A percentile compares a stretch with the other conserved stretches of the same genome.
Evolutionary conservation across 2,329 filamentous ascomycete genomes (phyloP).

Genomic region (Cytospora piceicola): DNA sequence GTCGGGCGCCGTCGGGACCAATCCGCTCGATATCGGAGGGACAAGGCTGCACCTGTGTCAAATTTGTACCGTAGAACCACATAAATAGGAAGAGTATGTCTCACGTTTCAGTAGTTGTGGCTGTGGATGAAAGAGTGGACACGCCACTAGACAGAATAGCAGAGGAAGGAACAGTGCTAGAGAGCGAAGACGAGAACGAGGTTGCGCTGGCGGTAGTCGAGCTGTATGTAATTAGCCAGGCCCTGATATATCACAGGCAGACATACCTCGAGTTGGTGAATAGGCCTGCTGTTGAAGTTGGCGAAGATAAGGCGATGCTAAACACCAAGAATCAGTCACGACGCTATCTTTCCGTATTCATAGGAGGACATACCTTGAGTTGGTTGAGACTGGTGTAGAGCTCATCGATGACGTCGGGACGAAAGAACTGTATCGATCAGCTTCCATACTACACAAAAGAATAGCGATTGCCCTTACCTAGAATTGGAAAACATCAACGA

Average conservation of each 20-base stretch:
- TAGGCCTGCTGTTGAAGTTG: background rate
- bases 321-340: background rate
- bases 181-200: background rate
- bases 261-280: conserved; percentile 25
- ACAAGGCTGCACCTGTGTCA: conserved; percentile 31
- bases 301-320: conserved; percentile 5
- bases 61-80: conserved; percentile 30
- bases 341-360: background rate
- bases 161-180: conserved; percentile 5
- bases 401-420: conserved; percentile 1
- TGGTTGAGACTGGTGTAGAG: background rate
- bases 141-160: background rate
- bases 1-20: background rate
- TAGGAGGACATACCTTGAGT: background rate
- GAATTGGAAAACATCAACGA: conserved; percentile 8
- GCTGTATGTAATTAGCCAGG: conserved; percentile 11
- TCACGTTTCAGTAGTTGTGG: conserved; percentile 23
- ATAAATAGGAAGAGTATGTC: background rate
- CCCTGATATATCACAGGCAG: background rate
- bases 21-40: conserved; percentile 19
- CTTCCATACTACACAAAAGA: background rate
- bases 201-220: background rate
- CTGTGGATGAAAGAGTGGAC: background rate
- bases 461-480: conserved; percentile 12
- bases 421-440: background rate